These are phyloP conservation scores for Balansia obtecta DNA, from an alignment of 2,329 filamentous ascomycete species.

Conservation along the genomic window DNA sequence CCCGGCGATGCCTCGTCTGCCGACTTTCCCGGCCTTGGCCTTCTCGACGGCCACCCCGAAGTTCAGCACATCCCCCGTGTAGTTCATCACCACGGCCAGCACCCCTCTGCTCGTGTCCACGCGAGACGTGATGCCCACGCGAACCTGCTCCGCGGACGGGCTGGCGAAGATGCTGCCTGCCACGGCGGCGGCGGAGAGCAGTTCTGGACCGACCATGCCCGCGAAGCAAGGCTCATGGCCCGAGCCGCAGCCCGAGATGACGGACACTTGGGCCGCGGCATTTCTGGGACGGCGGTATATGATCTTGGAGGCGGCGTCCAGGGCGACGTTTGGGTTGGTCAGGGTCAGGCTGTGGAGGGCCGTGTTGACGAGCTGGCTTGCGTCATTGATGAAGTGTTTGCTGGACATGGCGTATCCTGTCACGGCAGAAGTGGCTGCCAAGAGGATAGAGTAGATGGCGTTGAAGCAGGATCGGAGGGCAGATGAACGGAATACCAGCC, in stretches of 20 bases:
- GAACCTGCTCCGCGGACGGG: constrained; percentile 71
- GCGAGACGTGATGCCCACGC: constrained; percentile 58
- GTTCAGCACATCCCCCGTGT: constrained; percentile 80
- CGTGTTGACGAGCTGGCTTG: constrained; percentile 62
- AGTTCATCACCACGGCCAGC: constrained; percentile 90
- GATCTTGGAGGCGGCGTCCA: constrained; percentile 72
- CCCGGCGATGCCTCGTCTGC: constrained; percentile 78
- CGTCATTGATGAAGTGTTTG: constrained; percentile 86
- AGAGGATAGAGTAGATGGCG: background rate
- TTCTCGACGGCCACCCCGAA: constrained; percentile 93
- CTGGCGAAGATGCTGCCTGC: constrained; percentile 81
- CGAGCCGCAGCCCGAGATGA: constrained; percentile 79
- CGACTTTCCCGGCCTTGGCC: constrained; percentile 86
- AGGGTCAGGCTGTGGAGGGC: constrained; percentile 67
- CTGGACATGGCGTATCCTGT: constrained; percentile 29
- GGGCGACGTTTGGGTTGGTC: constrained; percentile 71
- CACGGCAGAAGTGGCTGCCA: too few relatives aligned
- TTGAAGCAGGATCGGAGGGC: background rate
- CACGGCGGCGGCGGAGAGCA: constrained; percentile 70
- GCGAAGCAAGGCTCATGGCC: constrained; percentile 86
- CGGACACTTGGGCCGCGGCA: constrained; percentile 54
- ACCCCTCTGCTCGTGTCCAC: constrained; percentile 64
- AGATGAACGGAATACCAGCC: too few relatives aligned
- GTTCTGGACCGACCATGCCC: constrained; percentile 69
- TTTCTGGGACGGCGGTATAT: constrained; percentile 55